Evolutionary conservation across 139 green algal species (phyloP).

Genomic region (Spirogloea muscicola): DNA sequence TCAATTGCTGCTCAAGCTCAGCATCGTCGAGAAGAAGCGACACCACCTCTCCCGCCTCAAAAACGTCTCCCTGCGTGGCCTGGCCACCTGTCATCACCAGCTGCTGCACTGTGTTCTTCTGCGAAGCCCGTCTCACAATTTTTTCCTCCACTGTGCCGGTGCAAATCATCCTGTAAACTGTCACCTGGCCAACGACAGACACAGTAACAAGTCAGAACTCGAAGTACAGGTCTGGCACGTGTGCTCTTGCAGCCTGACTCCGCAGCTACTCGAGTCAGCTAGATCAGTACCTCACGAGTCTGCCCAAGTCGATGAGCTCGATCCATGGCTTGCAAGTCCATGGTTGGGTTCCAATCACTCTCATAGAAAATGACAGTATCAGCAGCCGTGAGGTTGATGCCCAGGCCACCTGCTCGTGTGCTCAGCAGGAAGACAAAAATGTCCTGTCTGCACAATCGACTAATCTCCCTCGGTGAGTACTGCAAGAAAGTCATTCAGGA

Average conservation of each 20-base stretch:
- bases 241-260: too few species aligned
- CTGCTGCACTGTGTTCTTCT: conserved; percentile 57
- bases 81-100: conserved; percentile 50
- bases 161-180: conserved; percentile 54
- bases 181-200: conserved; percentile 50
- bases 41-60: conserved; percentile 45
- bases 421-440: conserved; percentile 56
- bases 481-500: too few species aligned
- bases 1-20: conserved; percentile 38
- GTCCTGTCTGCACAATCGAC: conserved; percentile 39
- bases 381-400: conserved; percentile 55
- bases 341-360: conserved; percentile 55
- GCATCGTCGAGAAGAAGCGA: conserved; percentile 43
- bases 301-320: conserved; percentile 48
- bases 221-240: too few species aligned
- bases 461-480: too few species aligned
- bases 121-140: conserved; percentile 49
- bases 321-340: conserved; percentile 53
- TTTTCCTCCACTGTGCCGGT: conserved; percentile 54
- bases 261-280: too few species aligned
- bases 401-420: conserved; percentile 53
- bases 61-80: conserved; percentile 26
- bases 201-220: too few species aligned
- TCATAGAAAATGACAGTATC: conserved; percentile 61
- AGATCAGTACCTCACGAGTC: conserved; percentile 34